phyloP scores from a whole-genome alignment of 257 asterid genomes.

The Solanum medicagineum region DNA sequence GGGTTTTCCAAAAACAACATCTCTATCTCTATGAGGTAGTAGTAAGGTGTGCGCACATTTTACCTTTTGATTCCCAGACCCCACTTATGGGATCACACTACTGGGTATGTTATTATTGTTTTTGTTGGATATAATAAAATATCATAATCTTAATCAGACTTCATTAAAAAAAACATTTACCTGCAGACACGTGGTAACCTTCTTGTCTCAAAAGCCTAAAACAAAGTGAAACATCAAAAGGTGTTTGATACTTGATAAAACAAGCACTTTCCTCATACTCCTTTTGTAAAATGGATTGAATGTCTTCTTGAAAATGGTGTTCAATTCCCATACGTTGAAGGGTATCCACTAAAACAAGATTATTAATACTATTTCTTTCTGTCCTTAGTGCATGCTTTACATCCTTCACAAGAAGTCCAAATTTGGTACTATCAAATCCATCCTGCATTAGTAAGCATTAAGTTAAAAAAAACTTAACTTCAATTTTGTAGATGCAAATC shows the following conservation, averaged over 20 bases:
- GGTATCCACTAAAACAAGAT: slow-evolving; percentile 19
- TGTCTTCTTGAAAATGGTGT: slow-evolving; percentile 17
- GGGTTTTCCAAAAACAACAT: too few species aligned
- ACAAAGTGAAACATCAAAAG: slow-evolving; percentile 19
- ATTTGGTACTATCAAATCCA: neutral
- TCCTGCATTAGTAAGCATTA: slow-evolving; percentile 7
- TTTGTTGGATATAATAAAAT: too few species aligned
- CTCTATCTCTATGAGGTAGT: too few species aligned
- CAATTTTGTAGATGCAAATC: too few species aligned
- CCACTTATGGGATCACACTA: too few species aligned
- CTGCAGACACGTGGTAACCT: slow-evolving; percentile 22
- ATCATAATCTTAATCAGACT: too few species aligned
- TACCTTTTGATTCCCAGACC: too few species aligned
- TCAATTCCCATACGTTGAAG: slow-evolving; percentile 28
- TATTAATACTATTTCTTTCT: neutral
- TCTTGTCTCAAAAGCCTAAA: slow-evolving; percentile 35
- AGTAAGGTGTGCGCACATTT: too few species aligned
- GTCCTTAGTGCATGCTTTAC: neutral
- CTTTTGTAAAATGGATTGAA: slow-evolving; percentile 5
- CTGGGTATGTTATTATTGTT: too few species aligned
- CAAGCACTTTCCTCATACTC: neutral
- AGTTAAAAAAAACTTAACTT: neutral
- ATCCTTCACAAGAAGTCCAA: neutral
- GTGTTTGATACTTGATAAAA: neutral
- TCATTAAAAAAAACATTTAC: neutral